Evolutionary conservation across 2,329 filamentous ascomycete species (phyloP).

Genomic region (Fusarium pseudonygamai): DNA sequence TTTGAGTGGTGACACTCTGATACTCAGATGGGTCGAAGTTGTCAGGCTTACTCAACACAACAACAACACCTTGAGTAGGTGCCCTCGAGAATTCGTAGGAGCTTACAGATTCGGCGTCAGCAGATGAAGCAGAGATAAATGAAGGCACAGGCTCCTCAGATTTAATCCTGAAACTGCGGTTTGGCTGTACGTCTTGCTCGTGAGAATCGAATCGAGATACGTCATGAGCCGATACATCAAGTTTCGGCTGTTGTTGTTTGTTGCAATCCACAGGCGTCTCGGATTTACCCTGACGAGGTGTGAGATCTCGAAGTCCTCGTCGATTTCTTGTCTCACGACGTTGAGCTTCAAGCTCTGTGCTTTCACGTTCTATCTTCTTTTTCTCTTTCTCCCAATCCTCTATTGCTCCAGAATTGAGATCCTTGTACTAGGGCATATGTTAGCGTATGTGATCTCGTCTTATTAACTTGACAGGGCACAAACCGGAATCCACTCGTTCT

Average conservation of each 20-base stretch:
- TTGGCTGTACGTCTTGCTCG: slow-evolving; percentile 27
- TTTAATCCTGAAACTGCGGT: slow-evolving; percentile 36
- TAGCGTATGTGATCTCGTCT: slow-evolving; percentile 26
- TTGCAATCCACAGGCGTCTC: slow-evolving; percentile 8
- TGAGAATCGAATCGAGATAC: slow-evolving; percentile 20
- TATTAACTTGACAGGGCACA: neutral
- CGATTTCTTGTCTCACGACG: slow-evolving; percentile 7
- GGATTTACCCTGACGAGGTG: neutral
- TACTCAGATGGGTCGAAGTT: slow-evolving; percentile 51
- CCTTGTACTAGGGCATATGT: slow-evolving; percentile 38
- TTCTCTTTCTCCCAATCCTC: slow-evolving; percentile 46
- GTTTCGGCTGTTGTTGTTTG: slow-evolving; percentile 35
- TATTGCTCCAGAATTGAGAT: slow-evolving; percentile 46
- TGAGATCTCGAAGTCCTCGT: slow-evolving; percentile 1
- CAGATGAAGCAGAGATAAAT: slow-evolving; percentile 42
- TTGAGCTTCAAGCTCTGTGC: neutral
- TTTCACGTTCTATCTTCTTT: slow-evolving; percentile 1
- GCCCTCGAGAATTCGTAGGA: slow-evolving; percentile 11
- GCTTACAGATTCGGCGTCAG: slow-evolving; percentile 31
- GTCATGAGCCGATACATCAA: slow-evolving; percentile 18
- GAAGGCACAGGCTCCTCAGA: slow-evolving; percentile 45
- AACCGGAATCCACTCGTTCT: slow-evolving; percentile 48
- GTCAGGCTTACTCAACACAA: slow-evolving; percentile 46
- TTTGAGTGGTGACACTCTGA: slow-evolving; percentile 46
- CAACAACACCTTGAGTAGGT: slow-evolving; percentile 33